phyloP scores from a whole-genome alignment of 768 basidiomycete genomes.

The Coprinellus aureogranulatus region DNA sequence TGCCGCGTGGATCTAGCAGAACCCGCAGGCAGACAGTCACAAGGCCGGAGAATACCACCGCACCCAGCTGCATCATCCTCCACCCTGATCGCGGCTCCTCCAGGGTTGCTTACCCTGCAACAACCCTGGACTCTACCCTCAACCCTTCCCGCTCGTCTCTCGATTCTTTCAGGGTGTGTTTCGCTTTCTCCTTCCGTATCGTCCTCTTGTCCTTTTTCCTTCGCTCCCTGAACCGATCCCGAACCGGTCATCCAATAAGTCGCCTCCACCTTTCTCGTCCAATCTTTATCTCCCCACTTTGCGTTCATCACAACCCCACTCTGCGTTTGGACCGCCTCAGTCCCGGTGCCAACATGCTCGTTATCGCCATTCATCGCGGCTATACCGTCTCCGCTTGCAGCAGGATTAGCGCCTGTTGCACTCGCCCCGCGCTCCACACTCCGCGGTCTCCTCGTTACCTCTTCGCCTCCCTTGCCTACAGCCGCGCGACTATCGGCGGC shows the following conservation, averaged over 20 bases:
- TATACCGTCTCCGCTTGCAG: neutral
- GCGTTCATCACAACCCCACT: slow-evolving; percentile 40
- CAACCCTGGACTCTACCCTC: slow-evolving; percentile 3
- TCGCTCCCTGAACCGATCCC: neutral
- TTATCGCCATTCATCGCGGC: slow-evolving; percentile 15
- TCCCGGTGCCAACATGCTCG: neutral
- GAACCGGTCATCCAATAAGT: slow-evolving; percentile 66
- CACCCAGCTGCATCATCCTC: neutral
- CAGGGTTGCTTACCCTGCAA: neutral
- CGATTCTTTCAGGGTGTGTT: too few species aligned
- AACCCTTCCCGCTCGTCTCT: neutral
- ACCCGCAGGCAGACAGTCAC: neutral
- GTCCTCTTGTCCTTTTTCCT: neutral
- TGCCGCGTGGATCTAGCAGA: neutral
- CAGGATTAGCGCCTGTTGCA: too few species aligned
- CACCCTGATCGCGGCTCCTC: slow-evolving; percentile 1
- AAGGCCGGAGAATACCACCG: neutral
- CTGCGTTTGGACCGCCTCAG: slow-evolving; percentile 1
- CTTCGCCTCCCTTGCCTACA: too few species aligned
- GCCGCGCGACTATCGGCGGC: too few species aligned
- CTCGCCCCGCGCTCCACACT: too few species aligned
- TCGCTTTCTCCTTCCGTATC: neutral
- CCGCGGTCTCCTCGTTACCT: too few species aligned
- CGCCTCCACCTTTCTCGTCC: slow-evolving; percentile 78
- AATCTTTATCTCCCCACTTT: slow-evolving; percentile 81